Conservation (phyloP, 331 rosid genomes). For the Cucumis variabilis region DNA sequence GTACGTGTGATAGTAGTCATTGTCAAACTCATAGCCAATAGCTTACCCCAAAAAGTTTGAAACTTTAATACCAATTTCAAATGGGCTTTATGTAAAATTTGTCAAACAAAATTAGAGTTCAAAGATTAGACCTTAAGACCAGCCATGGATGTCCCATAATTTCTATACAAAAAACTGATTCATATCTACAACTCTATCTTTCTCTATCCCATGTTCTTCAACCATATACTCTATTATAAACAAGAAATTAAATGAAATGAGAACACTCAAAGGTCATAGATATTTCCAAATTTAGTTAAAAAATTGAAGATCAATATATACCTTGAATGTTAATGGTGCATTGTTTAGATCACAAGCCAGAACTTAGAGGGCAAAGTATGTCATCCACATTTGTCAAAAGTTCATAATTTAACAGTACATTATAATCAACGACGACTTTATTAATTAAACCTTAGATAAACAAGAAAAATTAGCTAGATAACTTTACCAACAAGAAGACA, state of each 20-base stretch:
- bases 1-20: constrained; percentile 79
- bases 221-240: constrained; percentile 68
- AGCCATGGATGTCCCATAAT: constrained; percentile 96
- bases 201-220: constrained; percentile 79
- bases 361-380: constrained; percentile 76
- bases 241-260: not conserved
- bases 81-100: not conserved
- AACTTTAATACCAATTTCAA: not conserved
- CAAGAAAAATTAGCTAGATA: not conserved
- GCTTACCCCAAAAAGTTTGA: constrained; percentile 51
- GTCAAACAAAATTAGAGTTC: not conserved
- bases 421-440: too few relatives aligned
- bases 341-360: constrained; percentile 76
- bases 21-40: constrained; percentile 84
- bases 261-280: not conserved
- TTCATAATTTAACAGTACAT: too few relatives aligned
- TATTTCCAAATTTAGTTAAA: not conserved
- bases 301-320: not conserved
- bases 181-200: constrained; percentile 63
- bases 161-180: constrained; percentile 76
- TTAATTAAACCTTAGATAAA: too few relatives aligned
- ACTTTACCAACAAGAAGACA: constrained; percentile 86
- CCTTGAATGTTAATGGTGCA: constrained; percentile 79
- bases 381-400: constrained; percentile 94
- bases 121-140: constrained; percentile 80